A percentile compares a stretch with the other conserved stretches of the same genome.
These are phyloP conservation scores for Carpinus viminea DNA, from an alignment of 306 rosid genomes.

Conservation along the genomic window DNA sequence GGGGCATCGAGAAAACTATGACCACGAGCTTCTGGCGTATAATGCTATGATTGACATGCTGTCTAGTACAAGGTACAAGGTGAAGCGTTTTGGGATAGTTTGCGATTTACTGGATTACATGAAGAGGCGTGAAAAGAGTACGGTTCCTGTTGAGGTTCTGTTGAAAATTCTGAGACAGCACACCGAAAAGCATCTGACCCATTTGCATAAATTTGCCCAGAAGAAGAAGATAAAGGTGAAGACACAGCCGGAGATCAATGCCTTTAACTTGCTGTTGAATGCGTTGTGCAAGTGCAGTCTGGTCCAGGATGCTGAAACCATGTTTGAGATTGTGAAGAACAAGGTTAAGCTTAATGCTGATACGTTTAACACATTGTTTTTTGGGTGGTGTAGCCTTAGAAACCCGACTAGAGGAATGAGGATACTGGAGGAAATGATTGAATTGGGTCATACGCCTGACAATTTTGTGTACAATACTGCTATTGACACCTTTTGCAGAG, in stretches of 20 bases:
- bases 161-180: slow-evolving; percentile 62
- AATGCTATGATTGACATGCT: slow-evolving; percentile 83
- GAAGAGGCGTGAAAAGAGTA: slow-evolving; percentile 72
- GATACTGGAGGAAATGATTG: slow-evolving; percentile 76
- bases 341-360: slow-evolving; percentile 61
- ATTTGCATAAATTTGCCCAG: slow-evolving; percentile 79
- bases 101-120: slow-evolving; percentile 80
- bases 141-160: slow-evolving; percentile 65
- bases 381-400: slow-evolving; percentile 95
- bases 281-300: slow-evolving; percentile 84
- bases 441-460: slow-evolving; percentile 71
- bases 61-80: slow-evolving; percentile 72
- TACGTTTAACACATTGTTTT: slow-evolving; percentile 66
- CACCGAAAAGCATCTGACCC: slow-evolving; percentile 72
- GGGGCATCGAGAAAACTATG: slow-evolving; percentile 70
- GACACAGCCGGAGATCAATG: slow-evolving; percentile 82
- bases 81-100: slow-evolving; percentile 79
- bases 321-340: slow-evolving; percentile 65
- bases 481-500: slow-evolving; percentile 75
- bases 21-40: slow-evolving; percentile 63
- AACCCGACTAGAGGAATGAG: slow-evolving; percentile 72
- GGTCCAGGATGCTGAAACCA: slow-evolving; percentile 71
- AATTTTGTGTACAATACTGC: slow-evolving; percentile 81
- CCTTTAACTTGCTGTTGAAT: slow-evolving; percentile 75
- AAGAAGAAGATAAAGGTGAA: slow-evolving; percentile 78